Conservation (phyloP, 768 basidiomycete species). For the Leucogyrophana mollusca region DNA sequence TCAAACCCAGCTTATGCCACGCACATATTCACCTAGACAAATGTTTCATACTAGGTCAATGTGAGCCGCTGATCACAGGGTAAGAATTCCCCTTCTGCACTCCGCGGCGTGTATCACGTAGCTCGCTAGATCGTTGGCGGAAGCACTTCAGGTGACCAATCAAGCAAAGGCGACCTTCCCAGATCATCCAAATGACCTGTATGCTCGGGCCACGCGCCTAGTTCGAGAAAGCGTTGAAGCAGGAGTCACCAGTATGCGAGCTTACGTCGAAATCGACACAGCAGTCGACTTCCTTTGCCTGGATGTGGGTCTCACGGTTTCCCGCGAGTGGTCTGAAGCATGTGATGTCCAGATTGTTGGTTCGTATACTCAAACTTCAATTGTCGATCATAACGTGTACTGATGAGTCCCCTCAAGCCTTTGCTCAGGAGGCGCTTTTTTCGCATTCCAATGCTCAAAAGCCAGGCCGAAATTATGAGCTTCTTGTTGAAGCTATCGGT, state of each 20-base stretch:
- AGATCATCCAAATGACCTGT: slow-evolving; percentile 42
- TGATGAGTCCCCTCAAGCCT: slow-evolving; percentile 45
- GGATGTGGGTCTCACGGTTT: slow-evolving; percentile 48
- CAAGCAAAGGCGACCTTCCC: slow-evolving; percentile 50
- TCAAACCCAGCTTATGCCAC: slow-evolving; percentile 46
- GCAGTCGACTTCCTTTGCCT: slow-evolving; percentile 55
- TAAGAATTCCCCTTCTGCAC: slow-evolving; percentile 24
- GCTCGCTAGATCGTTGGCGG: slow-evolving; percentile 46
- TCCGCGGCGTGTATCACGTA: background rate
- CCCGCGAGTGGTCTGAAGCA: slow-evolving; percentile 38
- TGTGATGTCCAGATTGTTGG: slow-evolving; percentile 63
- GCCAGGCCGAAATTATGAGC: slow-evolving; percentile 44
- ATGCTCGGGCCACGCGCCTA: slow-evolving; percentile 50
- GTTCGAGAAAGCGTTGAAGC: slow-evolving; percentile 56
- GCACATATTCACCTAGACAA: slow-evolving; percentile 70
- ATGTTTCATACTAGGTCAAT: slow-evolving; percentile 61
- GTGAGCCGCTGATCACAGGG: slow-evolving; percentile 51
- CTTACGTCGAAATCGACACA: slow-evolving; percentile 65
- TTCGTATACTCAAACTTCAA: slow-evolving; percentile 18
- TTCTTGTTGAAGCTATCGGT: slow-evolving; percentile 43
- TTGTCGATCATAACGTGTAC: background rate
- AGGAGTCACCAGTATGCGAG: slow-evolving; percentile 65
- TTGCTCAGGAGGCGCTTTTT: slow-evolving; percentile 63
- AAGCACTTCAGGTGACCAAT: slow-evolving; percentile 54
- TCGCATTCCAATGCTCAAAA: slow-evolving; percentile 27